phyloP scores from a whole-genome alignment of 495 filamentous ascomycete species.

The Penicillium egyptiacum region DNA sequence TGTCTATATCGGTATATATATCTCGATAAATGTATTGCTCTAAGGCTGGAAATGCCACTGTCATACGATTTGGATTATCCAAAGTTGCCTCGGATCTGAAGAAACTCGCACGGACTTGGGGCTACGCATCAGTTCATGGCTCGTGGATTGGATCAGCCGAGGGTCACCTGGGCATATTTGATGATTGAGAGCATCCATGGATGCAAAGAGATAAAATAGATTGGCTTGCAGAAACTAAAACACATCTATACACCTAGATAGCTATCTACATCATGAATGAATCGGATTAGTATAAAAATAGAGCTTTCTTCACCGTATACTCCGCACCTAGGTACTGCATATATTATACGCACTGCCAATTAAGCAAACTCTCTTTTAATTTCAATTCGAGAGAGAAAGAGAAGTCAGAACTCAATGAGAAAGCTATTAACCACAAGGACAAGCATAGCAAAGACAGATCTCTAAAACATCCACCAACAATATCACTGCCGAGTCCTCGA shows the following conservation, averaged over 20 bases:
- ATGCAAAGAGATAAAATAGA: background rate
- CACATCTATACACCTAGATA: background rate
- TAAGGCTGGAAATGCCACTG: too few species aligned
- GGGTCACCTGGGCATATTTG: background rate
- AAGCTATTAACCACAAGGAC: too few species aligned
- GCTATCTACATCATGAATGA: background rate
- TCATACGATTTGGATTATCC: constrained; percentile 3
- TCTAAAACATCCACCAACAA: background rate
- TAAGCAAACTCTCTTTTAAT: background rate
- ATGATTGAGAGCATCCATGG: background rate
- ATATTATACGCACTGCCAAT: background rate
- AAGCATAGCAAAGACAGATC: background rate
- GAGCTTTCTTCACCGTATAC: constrained; percentile 1
- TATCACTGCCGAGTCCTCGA: constrained; percentile 23
- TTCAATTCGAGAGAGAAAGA: background rate
- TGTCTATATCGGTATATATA: background rate
- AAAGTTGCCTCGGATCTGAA: constrained; percentile 5
- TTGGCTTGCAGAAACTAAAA: background rate
- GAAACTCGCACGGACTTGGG: constrained; percentile 1
- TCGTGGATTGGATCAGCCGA: background rate
- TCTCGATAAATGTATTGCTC: background rate
- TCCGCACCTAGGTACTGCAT: background rate
- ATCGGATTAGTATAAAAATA: background rate
- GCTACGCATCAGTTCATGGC: background rate
- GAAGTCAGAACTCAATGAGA: background rate